These are phyloP conservation scores for Vitis hybrid DNA, from an alignment of 177 flowering plant species.

Conservation along the genomic window DNA sequence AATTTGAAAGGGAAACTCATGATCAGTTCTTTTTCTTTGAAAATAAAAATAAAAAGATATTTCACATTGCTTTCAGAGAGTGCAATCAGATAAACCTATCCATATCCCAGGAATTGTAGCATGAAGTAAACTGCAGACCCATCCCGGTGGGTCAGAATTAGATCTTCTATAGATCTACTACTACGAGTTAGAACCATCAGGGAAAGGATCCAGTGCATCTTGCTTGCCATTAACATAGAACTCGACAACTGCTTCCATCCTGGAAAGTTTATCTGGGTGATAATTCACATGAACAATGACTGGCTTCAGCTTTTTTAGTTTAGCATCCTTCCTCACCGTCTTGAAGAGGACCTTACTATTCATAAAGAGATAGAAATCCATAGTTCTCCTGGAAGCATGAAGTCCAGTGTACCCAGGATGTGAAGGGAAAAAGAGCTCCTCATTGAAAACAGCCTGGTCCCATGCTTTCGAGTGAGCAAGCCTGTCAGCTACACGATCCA, in stretches of 20 bases:
- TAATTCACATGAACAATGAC: constrained; percentile 86
- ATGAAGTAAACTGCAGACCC: background rate
- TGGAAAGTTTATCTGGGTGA: constrained; percentile 80
- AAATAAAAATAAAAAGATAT: background rate
- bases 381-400: constrained; percentile 75
- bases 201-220: constrained; percentile 75
- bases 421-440: constrained; percentile 85
- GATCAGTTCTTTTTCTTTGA: background rate
- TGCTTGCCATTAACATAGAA: constrained; percentile 72
- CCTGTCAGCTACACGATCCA: constrained; percentile 81
- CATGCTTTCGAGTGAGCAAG: constrained; percentile 51
- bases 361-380: constrained; percentile 86
- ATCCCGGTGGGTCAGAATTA: background rate
- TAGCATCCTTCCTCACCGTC: constrained; percentile 70
- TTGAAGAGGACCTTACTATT: constrained; percentile 92
- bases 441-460: constrained; percentile 96
- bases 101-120: background rate
- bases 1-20: background rate
- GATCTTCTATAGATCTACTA: background rate
- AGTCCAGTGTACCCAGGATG: constrained; percentile 86
- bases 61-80: background rate
- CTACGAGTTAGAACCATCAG: constrained; percentile 73
- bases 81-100: constrained; percentile 1
- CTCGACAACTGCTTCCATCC: constrained; percentile 84
- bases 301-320: constrained; percentile 63